Evolutionary conservation across 2,329 filamentous ascomycete species (phyloP), one percentile per base, ranked within the genome.

Genomic region (Oidium heveae): DNA sequence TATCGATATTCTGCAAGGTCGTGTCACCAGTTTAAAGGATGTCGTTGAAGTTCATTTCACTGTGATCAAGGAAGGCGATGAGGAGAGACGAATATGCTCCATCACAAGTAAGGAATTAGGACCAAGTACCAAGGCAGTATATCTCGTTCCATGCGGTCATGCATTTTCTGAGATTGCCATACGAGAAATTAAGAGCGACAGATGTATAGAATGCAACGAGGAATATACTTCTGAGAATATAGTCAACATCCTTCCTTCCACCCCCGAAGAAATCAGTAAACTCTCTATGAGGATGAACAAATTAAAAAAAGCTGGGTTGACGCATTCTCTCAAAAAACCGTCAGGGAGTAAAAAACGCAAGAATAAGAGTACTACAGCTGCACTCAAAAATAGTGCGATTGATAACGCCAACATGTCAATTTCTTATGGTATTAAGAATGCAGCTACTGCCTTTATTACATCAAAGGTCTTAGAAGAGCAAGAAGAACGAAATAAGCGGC

Each of bases 61-160:
- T 41, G 69, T 71, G 4, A 67, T 66, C 34, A 73, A 71, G 59
- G 67, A 66, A 15, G 68, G 64, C 51, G 69, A 66, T 57, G 67
- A 65, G 10, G 76, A 81, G 62, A 74, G 73, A 56, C 88, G 82
- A 75, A 76, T 86, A 32, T 98, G 91, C 63, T 88, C 89, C 0
- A 76, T 96, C 55, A 94, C 88, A 1, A 77, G 84, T 62, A 94
- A 93, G 65, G 80, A 84, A 65, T 69, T 98, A 24, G 91, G 91
- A 0, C 80, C 87, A 0, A 73, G 74, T 5, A 80, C 82, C 16
- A 89, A 82, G 67, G 75, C 86, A 0, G 86, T 94, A 1, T 98
- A 96, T 63, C 63, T 98, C 2, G 85, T 96, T 4, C 91, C 91
- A 0, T 98, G 91, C 63, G 93, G 91, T 0, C 93, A 98, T 70